Evolutionary conservation across 345 rosid species (phyloP).

Genomic region (Litchi chinensis): DNA sequence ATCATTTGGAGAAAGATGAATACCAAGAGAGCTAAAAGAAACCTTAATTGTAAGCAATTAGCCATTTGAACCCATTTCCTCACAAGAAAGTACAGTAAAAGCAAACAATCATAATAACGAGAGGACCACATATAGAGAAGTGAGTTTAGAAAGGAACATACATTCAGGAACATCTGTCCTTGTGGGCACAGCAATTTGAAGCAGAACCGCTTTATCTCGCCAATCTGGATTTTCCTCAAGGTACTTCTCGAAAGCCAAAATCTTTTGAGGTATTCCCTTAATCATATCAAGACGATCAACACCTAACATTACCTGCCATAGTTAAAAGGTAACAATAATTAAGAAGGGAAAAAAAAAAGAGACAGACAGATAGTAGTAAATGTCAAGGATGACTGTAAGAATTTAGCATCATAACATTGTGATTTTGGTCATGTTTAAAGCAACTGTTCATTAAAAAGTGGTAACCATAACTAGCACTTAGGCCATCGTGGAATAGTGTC

Average conservation of each 20-base stretch:
- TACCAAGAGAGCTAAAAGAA: neutral
- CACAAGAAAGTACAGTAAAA: neutral
- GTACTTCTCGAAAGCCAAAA: conserved; percentile 64
- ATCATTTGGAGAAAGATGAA: conserved; percentile 3
- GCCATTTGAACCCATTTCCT: conserved; percentile 7
- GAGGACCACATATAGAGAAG: neutral
- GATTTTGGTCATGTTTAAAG: neutral
- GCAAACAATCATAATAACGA: neutral
- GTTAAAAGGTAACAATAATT: conserved; percentile 20
- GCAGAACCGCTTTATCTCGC: conserved; percentile 63
- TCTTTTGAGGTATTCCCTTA: conserved; percentile 67
- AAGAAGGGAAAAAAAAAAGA: conserved; percentile 10
- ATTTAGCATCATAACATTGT: neutral
- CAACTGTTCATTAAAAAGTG: neutral
- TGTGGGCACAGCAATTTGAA: conserved; percentile 68
- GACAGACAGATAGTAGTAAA: neutral
- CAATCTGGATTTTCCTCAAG: conserved; percentile 64
- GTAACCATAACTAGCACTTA: neutral
- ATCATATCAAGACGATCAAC: conserved; percentile 74
- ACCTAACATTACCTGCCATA: conserved; percentile 59
- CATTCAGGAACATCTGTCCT: conserved; percentile 65
- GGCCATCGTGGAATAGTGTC: neutral
- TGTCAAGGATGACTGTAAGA: neutral
- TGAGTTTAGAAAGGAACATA: conserved; percentile 24
- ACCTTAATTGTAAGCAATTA: neutral